Evolutionary conservation across 192 early-diverging fungal genomes (phyloP).

Genomic region (Geranomyces variabilis): DNA sequence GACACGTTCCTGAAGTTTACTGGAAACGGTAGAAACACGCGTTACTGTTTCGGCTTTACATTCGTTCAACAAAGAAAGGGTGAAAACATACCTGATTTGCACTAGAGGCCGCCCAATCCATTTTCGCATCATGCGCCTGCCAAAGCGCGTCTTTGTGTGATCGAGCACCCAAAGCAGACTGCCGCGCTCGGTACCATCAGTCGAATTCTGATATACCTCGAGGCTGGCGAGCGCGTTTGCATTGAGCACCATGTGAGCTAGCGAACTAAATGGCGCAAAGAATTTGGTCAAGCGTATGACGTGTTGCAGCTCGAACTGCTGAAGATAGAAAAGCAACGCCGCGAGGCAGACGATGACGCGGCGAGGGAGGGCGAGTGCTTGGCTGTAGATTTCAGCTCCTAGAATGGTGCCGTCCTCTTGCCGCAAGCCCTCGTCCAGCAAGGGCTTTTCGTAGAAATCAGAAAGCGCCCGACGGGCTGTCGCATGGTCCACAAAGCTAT

Average conservation of each 20-base stretch:
- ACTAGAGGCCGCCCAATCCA: slow-evolving; percentile 74
- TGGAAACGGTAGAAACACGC: no score
- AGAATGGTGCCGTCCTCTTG: slow-evolving; percentile 16
- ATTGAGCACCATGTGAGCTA: slow-evolving; percentile 68
- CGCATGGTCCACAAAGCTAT: slow-evolving; percentile 49
- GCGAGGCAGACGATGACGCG: slow-evolving; percentile 49
- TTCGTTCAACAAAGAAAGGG: background rate
- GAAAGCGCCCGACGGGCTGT: slow-evolving; percentile 25
- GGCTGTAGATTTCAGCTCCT: slow-evolving; percentile 31
- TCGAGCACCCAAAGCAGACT: slow-evolving; percentile 65
- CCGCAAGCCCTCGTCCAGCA: background rate
- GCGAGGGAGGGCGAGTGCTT: slow-evolving; percentile 40
- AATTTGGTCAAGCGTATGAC: slow-evolving; percentile 59
- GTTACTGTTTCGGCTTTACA: no score
- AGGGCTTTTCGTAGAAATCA: slow-evolving; percentile 38
- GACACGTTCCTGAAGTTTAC: slow-evolving; percentile 55
- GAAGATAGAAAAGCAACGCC: slow-evolving; percentile 63
- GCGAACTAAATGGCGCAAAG: slow-evolving; percentile 61
- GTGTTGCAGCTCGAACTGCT: slow-evolving; percentile 63
- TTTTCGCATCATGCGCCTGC: slow-evolving; percentile 62
- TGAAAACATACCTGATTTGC: slow-evolving; percentile 21
- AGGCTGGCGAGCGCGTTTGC: slow-evolving; percentile 67
- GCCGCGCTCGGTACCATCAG: slow-evolving; percentile 46
- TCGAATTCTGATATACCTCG: slow-evolving; percentile 66
- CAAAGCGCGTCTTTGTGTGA: slow-evolving; percentile 70